phyloP scores from a whole-genome alignment of 306 rosid species.

The Betula pendula region DNA sequence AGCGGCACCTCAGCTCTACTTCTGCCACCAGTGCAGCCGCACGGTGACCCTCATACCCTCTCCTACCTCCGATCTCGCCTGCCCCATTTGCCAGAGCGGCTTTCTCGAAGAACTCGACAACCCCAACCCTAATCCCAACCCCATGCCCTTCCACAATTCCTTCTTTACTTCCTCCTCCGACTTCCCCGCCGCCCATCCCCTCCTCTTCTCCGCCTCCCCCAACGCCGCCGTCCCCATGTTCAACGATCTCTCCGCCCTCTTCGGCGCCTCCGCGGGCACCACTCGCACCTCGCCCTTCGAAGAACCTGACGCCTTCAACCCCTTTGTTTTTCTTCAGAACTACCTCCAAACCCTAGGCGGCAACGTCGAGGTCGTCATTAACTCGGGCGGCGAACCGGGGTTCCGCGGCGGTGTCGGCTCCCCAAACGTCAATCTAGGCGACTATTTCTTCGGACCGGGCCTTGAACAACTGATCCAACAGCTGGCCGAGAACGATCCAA shows the following conservation, averaged over 20 bases:
- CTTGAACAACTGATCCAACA: conserved; percentile 96
- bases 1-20: conserved; percentile 52
- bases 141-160: conserved; percentile 36
- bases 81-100: conserved; percentile 65
- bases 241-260: conserved; percentile 60
- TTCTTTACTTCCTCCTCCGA: conserved; percentile 50
- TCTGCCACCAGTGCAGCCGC: conserved; percentile 69
- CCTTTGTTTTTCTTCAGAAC: conserved; percentile 66
- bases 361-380: conserved; percentile 73
- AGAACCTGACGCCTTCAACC: conserved; percentile 64
- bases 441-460: conserved; percentile 90
- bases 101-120: conserved; percentile 76
- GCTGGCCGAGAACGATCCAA: conserved; percentile 91
- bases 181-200: conserved; percentile 36
- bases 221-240: conserved; percentile 29
- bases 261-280: conserved; percentile 41
- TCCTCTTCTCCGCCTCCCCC: conserved; percentile 36
- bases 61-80: conserved; percentile 61
- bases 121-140: conserved; percentile 40
- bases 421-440: conserved; percentile 65
- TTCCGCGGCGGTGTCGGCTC: conserved; percentile 40
- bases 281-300: conserved; percentile 41
- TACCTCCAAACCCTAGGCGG: conserved; percentile 71
- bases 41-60: conserved; percentile 52
- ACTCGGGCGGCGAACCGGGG: conserved; percentile 49